A percentile compares a stretch with the other conserved stretches of the same genome.
These are phyloP conservation scores for Penicillium atrosanguineum DNA, from an alignment of 495 filamentous ascomycete genomes.

Conservation along the genomic window DNA sequence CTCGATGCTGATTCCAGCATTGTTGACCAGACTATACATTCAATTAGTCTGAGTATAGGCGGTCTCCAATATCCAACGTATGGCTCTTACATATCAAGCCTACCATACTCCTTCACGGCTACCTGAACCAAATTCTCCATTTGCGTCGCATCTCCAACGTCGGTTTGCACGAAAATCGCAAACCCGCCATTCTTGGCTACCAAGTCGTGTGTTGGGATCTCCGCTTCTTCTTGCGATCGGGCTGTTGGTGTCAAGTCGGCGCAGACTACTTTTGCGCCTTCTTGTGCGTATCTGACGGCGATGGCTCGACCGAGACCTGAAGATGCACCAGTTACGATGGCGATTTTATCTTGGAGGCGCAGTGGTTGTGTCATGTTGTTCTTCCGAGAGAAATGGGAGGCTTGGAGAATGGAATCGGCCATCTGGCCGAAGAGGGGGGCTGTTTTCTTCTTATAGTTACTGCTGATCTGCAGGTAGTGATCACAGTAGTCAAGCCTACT, in stretches of 20 bases:
- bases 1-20: conserved; percentile 46
- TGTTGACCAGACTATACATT: conserved; percentile 48
- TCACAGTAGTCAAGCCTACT: neutral
- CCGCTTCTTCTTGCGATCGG: conserved; percentile 26
- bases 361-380: conserved; percentile 1
- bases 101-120: conserved; percentile 38
- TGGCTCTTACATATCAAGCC: conserved; percentile 48
- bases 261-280: conserved; percentile 50
- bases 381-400: neutral
- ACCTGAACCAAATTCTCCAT: conserved; percentile 36
- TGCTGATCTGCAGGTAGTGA: neutral
- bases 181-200: conserved; percentile 35
- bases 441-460: neutral
- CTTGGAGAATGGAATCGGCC: neutral
- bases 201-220: conserved; percentile 40
- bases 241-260: conserved; percentile 41
- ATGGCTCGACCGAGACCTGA: conserved; percentile 50
- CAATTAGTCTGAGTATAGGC: neutral
- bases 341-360: conserved; percentile 36
- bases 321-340: conserved; percentile 50
- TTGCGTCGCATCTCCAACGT: conserved; percentile 40
- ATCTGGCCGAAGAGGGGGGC: neutral
- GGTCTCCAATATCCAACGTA: neutral
- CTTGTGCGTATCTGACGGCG: conserved; percentile 35
- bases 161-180: conserved; percentile 45